Evolutionary conservation across 2,329 filamentous ascomycete species (phyloP), one percentile per base, ranked within the genome.

Genomic region (Fusarium veterinarium): DNA sequence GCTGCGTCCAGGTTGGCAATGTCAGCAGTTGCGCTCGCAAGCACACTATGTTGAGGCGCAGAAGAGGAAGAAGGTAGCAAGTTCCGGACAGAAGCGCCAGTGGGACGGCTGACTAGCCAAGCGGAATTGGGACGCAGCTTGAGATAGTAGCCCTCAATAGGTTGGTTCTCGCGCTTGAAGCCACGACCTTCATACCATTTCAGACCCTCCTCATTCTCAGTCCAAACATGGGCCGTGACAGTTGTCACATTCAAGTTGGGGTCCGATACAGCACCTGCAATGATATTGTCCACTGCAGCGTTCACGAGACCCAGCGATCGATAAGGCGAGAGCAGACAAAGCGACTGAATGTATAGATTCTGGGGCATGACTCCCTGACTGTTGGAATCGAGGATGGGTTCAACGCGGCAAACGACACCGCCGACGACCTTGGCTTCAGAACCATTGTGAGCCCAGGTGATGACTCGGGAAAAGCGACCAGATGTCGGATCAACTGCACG

Each of bases 171-270:
- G 56, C 83, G 83, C 64, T 77, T 75, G 78, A 92, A 92, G 6
- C 89, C 89, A 14, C 89, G 85, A 30, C 84, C 83, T 37, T 82
- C 76, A 80, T 92, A 92, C 90, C 91, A 92, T 64, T 83, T 83
- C 68, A 92, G 80, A 0, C 86, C 91, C 25, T 91, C 90, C 5
- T 87, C 85, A 78, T 91, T 92, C 66, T 90, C 86, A 16, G 90
- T 90, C 91, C 91, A 92, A 20, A 92, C 91, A 78, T 92, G 91
- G 8, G 91, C 91, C 72, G 89, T 91, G 20, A 91, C 82, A 46
- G 83, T 75, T 40, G 73, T 75, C 38, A 86, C 83, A 57, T 84
- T 76, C 69, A 84, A 79, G 20, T 71, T 80, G 8, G 81, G 81
- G 16, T 80, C 79, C 17, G 75, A 71, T 13, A 77, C 75, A 17